phyloP scores from a whole-genome alignment of 2,329 filamentous ascomycete genomes.

The Tympanopsis confertula region DNA sequence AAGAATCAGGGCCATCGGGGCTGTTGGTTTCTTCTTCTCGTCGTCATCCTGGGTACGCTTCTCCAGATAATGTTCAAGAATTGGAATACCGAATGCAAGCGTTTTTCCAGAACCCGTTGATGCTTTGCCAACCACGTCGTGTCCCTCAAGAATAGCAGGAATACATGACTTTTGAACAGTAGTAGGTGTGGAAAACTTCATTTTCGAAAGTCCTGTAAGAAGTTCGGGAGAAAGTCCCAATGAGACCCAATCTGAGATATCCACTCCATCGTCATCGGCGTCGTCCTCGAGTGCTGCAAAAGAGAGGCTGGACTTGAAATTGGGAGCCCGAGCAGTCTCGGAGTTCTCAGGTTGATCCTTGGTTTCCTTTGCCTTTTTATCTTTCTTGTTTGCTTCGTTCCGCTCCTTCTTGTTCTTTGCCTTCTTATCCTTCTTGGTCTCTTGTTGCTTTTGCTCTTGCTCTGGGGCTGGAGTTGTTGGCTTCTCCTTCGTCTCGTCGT shows the following conservation, averaged over 20 bases:
- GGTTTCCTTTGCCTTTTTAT: constrained; percentile 14
- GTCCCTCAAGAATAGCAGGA: constrained; percentile 69
- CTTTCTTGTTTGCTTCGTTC: constrained; percentile 16
- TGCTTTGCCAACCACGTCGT: constrained; percentile 90
- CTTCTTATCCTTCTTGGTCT: constrained; percentile 16
- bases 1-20: constrained; percentile 67
- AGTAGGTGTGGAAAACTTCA: constrained; percentile 74
- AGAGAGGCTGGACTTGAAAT: constrained; percentile 33
- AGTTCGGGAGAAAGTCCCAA: constrained; percentile 63
- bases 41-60: constrained; percentile 23
- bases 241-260: constrained; percentile 68
- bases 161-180: constrained; percentile 71
- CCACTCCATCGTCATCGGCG: constrained; percentile 43
- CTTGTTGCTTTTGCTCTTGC: constrained; percentile 8
- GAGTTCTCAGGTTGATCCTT: constrained; percentile 8
- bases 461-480: constrained; percentile 4
- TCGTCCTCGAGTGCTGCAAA: constrained; percentile 41
- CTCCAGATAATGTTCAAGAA: constrained; percentile 72
- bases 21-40: constrained; percentile 25
- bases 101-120: constrained; percentile 96
- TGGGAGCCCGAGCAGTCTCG: constrained; percentile 20
- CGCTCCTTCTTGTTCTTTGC: constrained; percentile 14
- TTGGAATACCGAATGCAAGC: constrained; percentile 84
- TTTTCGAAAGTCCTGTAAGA: constrained; percentile 62
- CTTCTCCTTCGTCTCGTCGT: constrained; percentile 9